Percentiles rank a stretch among this genome's conserved stretches.
These are phyloP conservation scores for Fusarium agapanthi DNA, from an alignment of 2,329 filamentous ascomycete genomes.

Conservation along the genomic window DNA sequence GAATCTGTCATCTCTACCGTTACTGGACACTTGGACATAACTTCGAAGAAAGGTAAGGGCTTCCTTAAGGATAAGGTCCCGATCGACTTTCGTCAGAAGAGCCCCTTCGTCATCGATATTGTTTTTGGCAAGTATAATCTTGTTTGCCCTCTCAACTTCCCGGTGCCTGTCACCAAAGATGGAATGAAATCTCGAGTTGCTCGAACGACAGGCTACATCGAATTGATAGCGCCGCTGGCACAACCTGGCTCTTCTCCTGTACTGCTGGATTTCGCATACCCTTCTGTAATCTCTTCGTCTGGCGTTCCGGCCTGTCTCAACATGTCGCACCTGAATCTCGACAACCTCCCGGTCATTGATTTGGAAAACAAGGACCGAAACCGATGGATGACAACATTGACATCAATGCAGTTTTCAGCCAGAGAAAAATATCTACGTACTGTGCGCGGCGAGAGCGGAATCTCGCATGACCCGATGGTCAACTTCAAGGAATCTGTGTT, in stretches of 20 bases:
- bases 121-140: constrained; percentile 48
- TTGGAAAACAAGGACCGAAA: constrained; percentile 46
- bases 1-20: constrained; percentile 47
- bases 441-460: constrained; percentile 26
- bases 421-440: constrained; percentile 52
- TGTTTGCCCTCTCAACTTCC: constrained; percentile 50
- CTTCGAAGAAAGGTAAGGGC: constrained; percentile 45
- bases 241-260: constrained; percentile 32
- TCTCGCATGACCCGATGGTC: constrained; percentile 47
- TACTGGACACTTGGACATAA: constrained; percentile 53
- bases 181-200: constrained; percentile 52
- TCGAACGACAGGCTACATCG: constrained; percentile 55
- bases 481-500: constrained; percentile 61
- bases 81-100: constrained; percentile 49
- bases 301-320: constrained; percentile 50
- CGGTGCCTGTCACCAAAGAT: constrained; percentile 49
- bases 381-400: constrained; percentile 52
- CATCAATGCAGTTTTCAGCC: constrained; percentile 52
- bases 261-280: constrained; percentile 50
- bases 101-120: constrained; percentile 53
- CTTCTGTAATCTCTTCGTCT: constrained; percentile 41
- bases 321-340: constrained; percentile 54
- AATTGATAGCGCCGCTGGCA: constrained; percentile 51
- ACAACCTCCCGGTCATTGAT: constrained; percentile 54
- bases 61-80: constrained; percentile 51